phyloP scores from a whole-genome alignment of 495 filamentous ascomycete species.

The Neurospora africana region DNA sequence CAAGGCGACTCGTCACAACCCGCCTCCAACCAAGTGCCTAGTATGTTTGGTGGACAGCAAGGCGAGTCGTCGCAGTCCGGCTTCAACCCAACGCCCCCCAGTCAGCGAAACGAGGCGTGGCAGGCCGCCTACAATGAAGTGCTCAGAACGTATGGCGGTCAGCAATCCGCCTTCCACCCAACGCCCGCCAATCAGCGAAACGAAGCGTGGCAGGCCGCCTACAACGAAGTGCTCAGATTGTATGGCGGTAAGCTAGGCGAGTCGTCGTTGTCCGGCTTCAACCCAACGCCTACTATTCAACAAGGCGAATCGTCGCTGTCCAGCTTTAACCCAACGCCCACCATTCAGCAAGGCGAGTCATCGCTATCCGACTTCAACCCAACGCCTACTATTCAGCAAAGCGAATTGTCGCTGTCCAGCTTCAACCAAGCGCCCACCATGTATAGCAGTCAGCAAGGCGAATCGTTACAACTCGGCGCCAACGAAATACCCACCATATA shows the following conservation, averaged over 20 bases:
- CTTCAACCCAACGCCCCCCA: too few species aligned
- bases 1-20: too few species aligned
- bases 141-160: too few species aligned
- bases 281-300: not conserved
- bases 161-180: too few species aligned
- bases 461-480: not conserved
- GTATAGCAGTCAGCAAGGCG: not conserved
- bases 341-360: not conserved
- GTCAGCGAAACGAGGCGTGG: too few species aligned
- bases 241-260: not conserved
- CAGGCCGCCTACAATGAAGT: too few species aligned
- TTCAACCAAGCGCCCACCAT: not conserved
- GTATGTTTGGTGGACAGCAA: not conserved
- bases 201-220: too few species aligned
- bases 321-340: not conserved
- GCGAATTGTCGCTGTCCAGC: not conserved
- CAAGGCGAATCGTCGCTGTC: too few species aligned
- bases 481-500: accelerated
- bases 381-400: not conserved
- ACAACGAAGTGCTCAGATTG: too few species aligned
- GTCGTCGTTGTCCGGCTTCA: accelerated
- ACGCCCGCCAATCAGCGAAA: too few species aligned
- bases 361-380: accelerated
- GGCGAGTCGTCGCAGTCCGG: not conserved
- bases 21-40: too few species aligned